Conservation (phyloP, 2,329 filamentous ascomycete species). For the Trichophyton verrucosum region DNA sequence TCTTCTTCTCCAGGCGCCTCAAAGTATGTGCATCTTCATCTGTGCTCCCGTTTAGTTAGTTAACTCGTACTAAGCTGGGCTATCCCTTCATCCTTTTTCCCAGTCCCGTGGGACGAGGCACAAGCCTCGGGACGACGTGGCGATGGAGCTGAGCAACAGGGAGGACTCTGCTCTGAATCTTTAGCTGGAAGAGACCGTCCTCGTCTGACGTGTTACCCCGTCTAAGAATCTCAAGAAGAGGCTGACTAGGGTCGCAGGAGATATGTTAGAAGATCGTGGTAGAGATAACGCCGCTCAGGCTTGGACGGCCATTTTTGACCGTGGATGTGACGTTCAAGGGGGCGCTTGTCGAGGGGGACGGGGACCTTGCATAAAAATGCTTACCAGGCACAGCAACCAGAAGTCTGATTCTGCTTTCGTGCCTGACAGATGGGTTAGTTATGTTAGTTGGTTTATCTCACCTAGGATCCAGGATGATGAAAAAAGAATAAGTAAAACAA, state of each 20-base stretch:
- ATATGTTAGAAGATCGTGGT: background rate
- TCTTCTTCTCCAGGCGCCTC: background rate
- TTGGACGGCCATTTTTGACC: background rate
- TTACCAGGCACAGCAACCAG: background rate
- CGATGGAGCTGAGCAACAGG: background rate
- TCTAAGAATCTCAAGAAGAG: background rate
- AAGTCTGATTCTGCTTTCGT: background rate
- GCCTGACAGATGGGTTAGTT: background rate
- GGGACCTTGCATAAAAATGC: slow-evolving; percentile 1
- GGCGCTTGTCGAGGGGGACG: background rate
- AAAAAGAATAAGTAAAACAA: background rate
- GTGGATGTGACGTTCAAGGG: background rate
- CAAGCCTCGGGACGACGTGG: slow-evolving; percentile 10
- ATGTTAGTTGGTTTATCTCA: background rate
- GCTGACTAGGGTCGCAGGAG: background rate
- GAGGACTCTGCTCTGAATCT: background rate
- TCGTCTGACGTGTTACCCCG: background rate
- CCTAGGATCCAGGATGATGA: background rate
- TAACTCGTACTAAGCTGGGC: background rate
- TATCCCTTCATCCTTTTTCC: background rate
- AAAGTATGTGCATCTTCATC: slow-evolving; percentile 2
- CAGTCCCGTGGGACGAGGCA: slow-evolving; percentile 3
- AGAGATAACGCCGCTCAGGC: background rate
- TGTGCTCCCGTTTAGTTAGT: background rate
- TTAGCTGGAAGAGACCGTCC: background rate